Base-by-base conservation (phyloP, 352 stramenopile species). In the Globisporangium apiculatum region DNA sequence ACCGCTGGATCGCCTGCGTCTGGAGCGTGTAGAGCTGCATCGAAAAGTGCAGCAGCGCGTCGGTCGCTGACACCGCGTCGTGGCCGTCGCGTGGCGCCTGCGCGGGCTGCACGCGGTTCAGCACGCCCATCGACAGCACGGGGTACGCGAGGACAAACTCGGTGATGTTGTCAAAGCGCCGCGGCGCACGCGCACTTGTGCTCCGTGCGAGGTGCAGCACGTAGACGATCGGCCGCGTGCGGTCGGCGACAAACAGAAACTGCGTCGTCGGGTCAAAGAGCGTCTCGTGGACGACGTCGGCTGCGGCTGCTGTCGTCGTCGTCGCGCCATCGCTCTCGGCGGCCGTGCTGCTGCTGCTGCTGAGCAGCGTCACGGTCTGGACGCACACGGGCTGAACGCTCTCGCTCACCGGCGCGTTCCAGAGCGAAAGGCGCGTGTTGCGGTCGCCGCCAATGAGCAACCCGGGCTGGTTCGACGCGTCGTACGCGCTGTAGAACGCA, bases 11-110 rank as follows among this genome's bases (percentile, higher is more conserved):
- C 17, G 84, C 84, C 17, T 91, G 78, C 1, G 84, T 91, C 62
- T 94, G 84, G 7, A 91, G 59, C 49, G 78, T 88, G 49, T 88
- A 94, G 7, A 91, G 66, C 62, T 91, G 81, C 81, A 94, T 94
- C 9, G 72, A 77, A 24, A 88, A 82, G 40, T 80, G 73, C 9
- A 76, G 55, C 8, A 58, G 37, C 24, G 45, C 52, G 17, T 61
- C 64, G 35, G 18, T 24, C 18, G 18, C 18, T 24, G 18, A 24
- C 18, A 65, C 43, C 4, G 55, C 7, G 52, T 67, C 56, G 38
- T 71, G 53, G 60, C 79, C 66, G 55, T 70, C 65, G 36, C 71
- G 61, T 49, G 68, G 47, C 50, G 77, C 37, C 36, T 84, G 75
- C 48, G 62, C 66, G 12, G 50, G 69, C 12, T 71, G 69, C 47